Percentiles rank a stretch among this genome's conserved stretches.
Evolutionary conservation across 139 green algal genomes (phyloP).

Genomic region (Desmodesmus armatus): DNA sequence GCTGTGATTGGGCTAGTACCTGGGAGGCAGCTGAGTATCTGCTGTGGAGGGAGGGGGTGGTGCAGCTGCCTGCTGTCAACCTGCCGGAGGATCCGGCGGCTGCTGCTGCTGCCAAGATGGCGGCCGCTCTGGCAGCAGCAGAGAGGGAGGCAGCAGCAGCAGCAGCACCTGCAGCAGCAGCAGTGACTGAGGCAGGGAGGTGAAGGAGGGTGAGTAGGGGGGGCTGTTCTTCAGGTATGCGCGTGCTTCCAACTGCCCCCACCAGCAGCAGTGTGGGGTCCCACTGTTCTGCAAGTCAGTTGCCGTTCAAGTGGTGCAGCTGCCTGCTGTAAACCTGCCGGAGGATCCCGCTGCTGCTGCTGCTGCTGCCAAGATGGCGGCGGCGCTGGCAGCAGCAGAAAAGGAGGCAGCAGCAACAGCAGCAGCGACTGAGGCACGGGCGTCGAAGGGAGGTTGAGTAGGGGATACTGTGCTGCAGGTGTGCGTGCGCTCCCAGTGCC

Average conservation of each 20-base stretch:
- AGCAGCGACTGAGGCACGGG: no score
- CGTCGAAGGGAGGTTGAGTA: no score
- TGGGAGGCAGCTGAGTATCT: conserved; percentile 17
- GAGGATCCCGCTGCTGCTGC: neutral
- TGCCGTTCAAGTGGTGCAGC: neutral
- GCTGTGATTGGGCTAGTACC: conserved; percentile 16
- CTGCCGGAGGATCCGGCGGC: no score
- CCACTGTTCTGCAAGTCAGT: neutral
- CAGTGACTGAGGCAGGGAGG: neutral
- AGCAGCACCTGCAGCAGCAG: neutral
- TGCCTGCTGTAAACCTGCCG: neutral
- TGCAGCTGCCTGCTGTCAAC: neutral
- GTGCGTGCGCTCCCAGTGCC: no score
- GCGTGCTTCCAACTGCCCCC: neutral
- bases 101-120: no score
- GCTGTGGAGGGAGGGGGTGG: conserved; percentile 3
- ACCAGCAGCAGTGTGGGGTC: neutral
- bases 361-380: neutral
- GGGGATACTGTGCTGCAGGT: no score
- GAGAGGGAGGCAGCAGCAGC: neutral
- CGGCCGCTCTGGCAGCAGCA: no score
- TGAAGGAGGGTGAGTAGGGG: neutral
- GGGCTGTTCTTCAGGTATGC: neutral
- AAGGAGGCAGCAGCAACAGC: no score
- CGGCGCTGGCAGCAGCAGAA: no score